Evolutionary conservation across 768 basidiomycete species (phyloP).

Genomic region (Glaciozyma antarctica): DNA sequence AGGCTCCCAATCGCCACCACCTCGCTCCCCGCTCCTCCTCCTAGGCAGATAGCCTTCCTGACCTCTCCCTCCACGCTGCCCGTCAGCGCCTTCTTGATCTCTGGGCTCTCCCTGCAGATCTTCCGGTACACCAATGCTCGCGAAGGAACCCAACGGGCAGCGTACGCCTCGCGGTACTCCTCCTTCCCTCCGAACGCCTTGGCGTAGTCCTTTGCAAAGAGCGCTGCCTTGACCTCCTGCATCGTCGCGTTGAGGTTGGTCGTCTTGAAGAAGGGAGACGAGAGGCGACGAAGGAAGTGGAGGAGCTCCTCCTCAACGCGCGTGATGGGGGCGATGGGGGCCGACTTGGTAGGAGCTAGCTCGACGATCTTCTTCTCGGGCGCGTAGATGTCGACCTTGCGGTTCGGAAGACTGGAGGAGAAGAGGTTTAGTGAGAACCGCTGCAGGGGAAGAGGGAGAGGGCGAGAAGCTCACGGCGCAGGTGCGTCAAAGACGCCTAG

Average conservation of each 20-base stretch:
- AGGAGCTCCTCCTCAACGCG: no score
- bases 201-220: conserved; percentile 32
- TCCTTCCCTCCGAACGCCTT: conserved; percentile 26
- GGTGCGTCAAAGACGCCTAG: no score
- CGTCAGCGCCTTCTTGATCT: background rate
- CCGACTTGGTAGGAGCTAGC: no score
- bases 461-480: no score
- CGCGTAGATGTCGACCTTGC: no score
- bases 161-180: conserved; percentile 23
- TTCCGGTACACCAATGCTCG: conserved; percentile 31
- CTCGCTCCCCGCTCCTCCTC: conserved; percentile 33
- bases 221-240: conserved; percentile 31
- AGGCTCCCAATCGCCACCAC: conserved; percentile 27
- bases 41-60: conserved; percentile 18
- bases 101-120: conserved; percentile 9
- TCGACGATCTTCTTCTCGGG: no score
- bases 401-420: no score
- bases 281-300: no score
- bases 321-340: no score
- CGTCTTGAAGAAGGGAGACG: no score
- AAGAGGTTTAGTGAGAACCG: no score
- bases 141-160: conserved; percentile 28
- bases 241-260: conserved; percentile 3
- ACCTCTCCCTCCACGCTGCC: background rate
- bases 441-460: no score